Percentiles rank a stretch among this genome's conserved stretches.
Evolutionary conservation across 257 asterid species (phyloP).

Genomic region (Ehretia macrophylla): DNA sequence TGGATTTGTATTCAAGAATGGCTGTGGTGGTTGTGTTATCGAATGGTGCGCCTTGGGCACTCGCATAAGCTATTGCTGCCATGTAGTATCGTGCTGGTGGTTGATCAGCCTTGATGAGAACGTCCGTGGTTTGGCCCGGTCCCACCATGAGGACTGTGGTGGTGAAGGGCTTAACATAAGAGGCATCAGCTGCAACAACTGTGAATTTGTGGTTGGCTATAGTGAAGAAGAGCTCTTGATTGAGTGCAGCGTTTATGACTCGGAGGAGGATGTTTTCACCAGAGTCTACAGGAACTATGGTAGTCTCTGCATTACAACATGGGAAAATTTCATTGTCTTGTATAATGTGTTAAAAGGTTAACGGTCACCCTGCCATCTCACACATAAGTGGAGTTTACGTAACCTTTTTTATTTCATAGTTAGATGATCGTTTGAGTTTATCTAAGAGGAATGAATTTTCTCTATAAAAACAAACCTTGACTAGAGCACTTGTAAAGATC

Average conservation of each 20-base stretch:
- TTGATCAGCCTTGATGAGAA: slow-evolving; percentile 35
- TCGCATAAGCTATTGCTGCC: slow-evolving; percentile 35
- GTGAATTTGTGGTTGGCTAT: slow-evolving; percentile 44
- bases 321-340: background rate
- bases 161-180: slow-evolving; percentile 41
- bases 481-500: slow-evolving; percentile 29
- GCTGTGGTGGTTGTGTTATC: slow-evolving; percentile 49
- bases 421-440: no score
- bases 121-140: slow-evolving; percentile 50
- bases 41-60: slow-evolving; percentile 35
- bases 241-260: slow-evolving; percentile 42
- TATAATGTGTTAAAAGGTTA: background rate
- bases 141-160: slow-evolving; percentile 35
- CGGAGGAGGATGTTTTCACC: slow-evolving; percentile 33
- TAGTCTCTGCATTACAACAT: slow-evolving; percentile 19
- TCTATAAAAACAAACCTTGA: slow-evolving; percentile 26
- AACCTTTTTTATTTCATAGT: background rate
- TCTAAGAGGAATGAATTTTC: background rate
- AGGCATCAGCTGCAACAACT: slow-evolving; percentile 45
- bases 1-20: slow-evolving; percentile 35
- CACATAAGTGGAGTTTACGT: no score
- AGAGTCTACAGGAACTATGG: slow-evolving; percentile 25
- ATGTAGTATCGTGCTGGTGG: slow-evolving; percentile 22
- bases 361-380: no score
- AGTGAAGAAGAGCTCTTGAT: slow-evolving; percentile 38